Percentiles rank a stretch among this genome's conserved stretches.
Evolutionary conservation across 1,284 basidiomycete genomes (phyloP).

Genomic region (Lentinula novae-zelandiae): DNA sequence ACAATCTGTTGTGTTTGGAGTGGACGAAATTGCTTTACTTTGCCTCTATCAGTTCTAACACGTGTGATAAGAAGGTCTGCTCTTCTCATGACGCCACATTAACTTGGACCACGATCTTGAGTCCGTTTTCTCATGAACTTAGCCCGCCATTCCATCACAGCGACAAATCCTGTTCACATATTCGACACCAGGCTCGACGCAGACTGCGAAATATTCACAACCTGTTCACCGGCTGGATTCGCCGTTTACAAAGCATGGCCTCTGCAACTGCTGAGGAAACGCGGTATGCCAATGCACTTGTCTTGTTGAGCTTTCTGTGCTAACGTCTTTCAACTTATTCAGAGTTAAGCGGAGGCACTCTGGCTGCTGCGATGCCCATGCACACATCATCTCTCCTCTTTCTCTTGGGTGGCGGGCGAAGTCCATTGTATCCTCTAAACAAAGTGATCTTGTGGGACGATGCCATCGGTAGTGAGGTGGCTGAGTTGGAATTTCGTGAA

Average conservation of each 20-base stretch:
- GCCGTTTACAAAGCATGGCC: conserved; percentile 83
- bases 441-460: conserved; percentile 94
- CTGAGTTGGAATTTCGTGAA: conserved; percentile 91
- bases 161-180: conserved; percentile 74
- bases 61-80: neutral
- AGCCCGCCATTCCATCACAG: conserved; percentile 80
- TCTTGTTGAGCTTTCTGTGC: neutral
- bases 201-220: conserved; percentile 78
- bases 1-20: neutral
- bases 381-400: conserved; percentile 86
- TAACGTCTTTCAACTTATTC: conserved; percentile 11
- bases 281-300: conserved; percentile 48
- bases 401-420: conserved; percentile 85
- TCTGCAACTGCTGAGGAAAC: conserved; percentile 72
- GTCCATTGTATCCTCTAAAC: conserved; percentile 92
- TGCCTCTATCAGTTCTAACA: neutral
- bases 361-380: conserved; percentile 74
- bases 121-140: conserved; percentile 68
- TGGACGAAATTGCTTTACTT: neutral
- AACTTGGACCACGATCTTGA: conserved; percentile 8
- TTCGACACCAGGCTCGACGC: conserved; percentile 76
- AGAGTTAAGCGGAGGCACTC: conserved; percentile 80
- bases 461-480: conserved; percentile 67
- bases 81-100: neutral
- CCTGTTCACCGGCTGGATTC: conserved; percentile 82